Evolutionary conservation across 345 rosid genomes (phyloP).

Genomic region (Syzygium aromaticum): DNA sequence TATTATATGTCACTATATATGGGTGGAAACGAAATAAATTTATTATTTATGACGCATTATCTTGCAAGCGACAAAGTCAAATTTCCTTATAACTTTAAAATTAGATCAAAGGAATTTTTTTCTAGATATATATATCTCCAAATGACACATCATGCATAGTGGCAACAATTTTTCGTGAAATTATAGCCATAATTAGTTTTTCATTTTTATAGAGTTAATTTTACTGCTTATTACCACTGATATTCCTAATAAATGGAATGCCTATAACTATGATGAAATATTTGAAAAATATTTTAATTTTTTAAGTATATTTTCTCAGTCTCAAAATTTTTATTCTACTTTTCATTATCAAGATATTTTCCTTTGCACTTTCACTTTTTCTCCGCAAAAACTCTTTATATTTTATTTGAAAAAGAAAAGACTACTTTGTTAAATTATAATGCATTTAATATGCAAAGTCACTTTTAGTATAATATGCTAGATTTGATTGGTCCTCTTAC

Average conservation of each 20-base stretch:
- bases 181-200: not conserved
- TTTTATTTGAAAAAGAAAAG: not conserved
- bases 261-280: not conserved
- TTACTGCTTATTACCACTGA: not conserved
- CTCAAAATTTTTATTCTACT: not conserved
- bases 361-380: not conserved
- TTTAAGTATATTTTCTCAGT: not conserved
- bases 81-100: not conserved
- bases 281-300: not conserved
- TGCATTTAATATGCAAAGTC: not conserved
- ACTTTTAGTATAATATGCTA: not conserved
- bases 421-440: not conserved
- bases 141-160: not conserved
- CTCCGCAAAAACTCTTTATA: not conserved
- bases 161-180: not conserved
- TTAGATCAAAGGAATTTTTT: not conserved
- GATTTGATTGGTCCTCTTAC: not conserved
- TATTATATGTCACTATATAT: too few species aligned
- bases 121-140: not conserved
- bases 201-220: not conserved
- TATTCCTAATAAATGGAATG: not conserved
- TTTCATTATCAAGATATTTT: not conserved
- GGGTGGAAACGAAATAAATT: not conserved
- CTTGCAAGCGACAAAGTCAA: not conserved
- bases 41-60: not conserved